Evolutionary conservation across 2,329 filamentous ascomycete genomes (phyloP), one percentile per base, ranked within the genome.

Genomic region (Fusarium pseudoanthophilum): DNA sequence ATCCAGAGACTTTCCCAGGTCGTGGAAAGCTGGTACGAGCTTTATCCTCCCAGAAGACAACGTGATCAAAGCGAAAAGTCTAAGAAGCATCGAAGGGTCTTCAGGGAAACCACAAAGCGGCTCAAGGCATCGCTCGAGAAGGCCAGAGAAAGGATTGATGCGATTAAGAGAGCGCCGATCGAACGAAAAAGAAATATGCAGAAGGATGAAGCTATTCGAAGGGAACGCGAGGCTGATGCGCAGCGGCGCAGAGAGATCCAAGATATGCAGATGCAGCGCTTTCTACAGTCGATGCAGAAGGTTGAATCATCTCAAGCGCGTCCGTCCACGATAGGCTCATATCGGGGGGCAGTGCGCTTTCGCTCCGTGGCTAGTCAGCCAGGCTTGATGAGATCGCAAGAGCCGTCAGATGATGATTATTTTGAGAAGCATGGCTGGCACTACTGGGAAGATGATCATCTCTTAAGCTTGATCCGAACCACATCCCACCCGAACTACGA

Each of bases 361-460:
- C 67, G 64, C 6, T 59, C 64, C 36, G 34, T 51, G 8, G 30
- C 62, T 57, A 73, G 36, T 28, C 65, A 36, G 16, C 30, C 46
- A 32, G 15, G 26, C 16, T 34, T 32, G 24, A 7, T 46, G 14
- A 37, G 60, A 28, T 49, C 60, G 16, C 67, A 61, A n/a, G 34
- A 49, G 18, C 30, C 40, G 18, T 32, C 39, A 13, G 46, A 36
- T 7, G 70, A 69, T 15, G 49, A 55, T 14, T 79, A 80, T 37
- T 72, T 67, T 30, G 53, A 72, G 30, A 68, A 65, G 46, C 53
- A 79, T 32, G 77, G 77, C 14, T 80, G 79, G 78, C 39, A 69
- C 34, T 58, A 69, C 43, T 65, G 66, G 64, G 79, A 80, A 60
- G 79, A 80, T 61, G 72, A 79, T 4, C 56, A 36, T n/a, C 67